Conservation (phyloP, 176 grass and related monocot genomes). For the Triticum monococcum region DNA sequence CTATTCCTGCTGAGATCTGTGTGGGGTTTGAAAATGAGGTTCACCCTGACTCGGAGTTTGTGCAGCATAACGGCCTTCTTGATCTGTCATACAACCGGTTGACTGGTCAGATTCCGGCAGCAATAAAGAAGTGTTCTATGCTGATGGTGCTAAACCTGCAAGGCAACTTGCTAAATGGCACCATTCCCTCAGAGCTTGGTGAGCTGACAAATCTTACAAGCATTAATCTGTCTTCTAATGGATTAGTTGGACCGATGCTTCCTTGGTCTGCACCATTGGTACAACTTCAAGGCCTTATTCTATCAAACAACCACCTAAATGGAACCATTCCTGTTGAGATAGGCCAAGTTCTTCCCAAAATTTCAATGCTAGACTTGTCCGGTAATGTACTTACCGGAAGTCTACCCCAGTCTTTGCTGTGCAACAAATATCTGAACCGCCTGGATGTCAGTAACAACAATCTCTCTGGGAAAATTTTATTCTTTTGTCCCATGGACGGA, state of each 20-base stretch:
- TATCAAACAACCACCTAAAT: constrained; percentile 78
- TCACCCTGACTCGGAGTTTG: constrained; percentile 90
- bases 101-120: constrained; percentile 66
- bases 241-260: constrained; percentile 59
- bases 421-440: constrained; percentile 49
- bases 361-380: constrained; percentile 74
- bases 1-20: constrained; percentile 77
- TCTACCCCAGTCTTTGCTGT: constrained; percentile 63
- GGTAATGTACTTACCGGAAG: constrained; percentile 67
- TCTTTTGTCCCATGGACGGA: constrained; percentile 38
- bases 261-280: constrained; percentile 47
- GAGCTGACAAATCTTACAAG: constrained; percentile 65
- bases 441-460: constrained; percentile 84
- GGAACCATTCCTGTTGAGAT: constrained; percentile 69
- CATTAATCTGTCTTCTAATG: constrained; percentile 78
- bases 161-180: constrained; percentile 79
- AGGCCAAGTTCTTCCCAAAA: constrained; percentile 60
- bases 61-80: constrained; percentile 87
- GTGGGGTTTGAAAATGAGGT: constrained; percentile 60
- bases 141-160: constrained; percentile 67
- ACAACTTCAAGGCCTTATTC: constrained; percentile 77
- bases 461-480: constrained; percentile 67
- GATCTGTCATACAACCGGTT: constrained; percentile 86
- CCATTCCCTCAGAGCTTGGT: constrained; percentile 72
- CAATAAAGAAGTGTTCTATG: constrained; percentile 64